Evolutionary conservation across 129 eudicot species (phyloP), one percentile per base, ranked within the genome.

Genomic region (Deinandra increscens): DNA sequence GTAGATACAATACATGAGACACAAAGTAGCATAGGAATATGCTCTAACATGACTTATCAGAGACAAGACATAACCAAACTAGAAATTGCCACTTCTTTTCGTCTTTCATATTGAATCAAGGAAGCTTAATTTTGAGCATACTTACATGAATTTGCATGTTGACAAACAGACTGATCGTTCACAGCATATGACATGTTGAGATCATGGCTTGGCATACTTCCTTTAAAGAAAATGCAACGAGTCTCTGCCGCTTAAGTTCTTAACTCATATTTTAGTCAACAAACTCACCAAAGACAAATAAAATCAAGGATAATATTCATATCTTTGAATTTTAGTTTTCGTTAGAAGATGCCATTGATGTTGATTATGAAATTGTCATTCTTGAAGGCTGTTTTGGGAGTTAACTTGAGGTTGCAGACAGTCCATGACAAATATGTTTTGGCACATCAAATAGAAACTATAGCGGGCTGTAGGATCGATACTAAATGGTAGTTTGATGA

Each of bases 161-260:
- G n/a, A n/a, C n/a, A n/a, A n/a, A n/a, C n/a, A n/a, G n/a, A n/a
- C n/a, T n/a, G n/a, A n/a, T n/a, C n/a, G n/a, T 91, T 88, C 74
- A 91, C 96, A 0, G 86, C 88, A 12, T 88, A 91, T 69, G 97
- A 91, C 70, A 71, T 68, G 79, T 85, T 91, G 97, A 91, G 88
- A 79, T 65, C 82, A 17, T 86, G 88, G 93, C 87, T 91, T 3
- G 63, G 58, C 8, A 75, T 91, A 15, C 91, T 96, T 69, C 85
- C 92, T 31, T 82, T 87, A n/a, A 90, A 88, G 46, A 88, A 76
- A 64, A 23, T 86, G 1, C 81, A 75, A 44, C 74, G 87, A n/a
- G 56, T 75, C 8, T 59, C 90, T 38, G 49, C 88, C 72, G 74
- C 73, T n/a, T 68, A 64, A 68, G 46, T 46, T 60, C 15, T 69